A percentile compares a stretch with the other conserved stretches of the same genome.
Conservation (phyloP, 352 stramenopile genomes). For the Globisporangium recalcitrans region DNA sequence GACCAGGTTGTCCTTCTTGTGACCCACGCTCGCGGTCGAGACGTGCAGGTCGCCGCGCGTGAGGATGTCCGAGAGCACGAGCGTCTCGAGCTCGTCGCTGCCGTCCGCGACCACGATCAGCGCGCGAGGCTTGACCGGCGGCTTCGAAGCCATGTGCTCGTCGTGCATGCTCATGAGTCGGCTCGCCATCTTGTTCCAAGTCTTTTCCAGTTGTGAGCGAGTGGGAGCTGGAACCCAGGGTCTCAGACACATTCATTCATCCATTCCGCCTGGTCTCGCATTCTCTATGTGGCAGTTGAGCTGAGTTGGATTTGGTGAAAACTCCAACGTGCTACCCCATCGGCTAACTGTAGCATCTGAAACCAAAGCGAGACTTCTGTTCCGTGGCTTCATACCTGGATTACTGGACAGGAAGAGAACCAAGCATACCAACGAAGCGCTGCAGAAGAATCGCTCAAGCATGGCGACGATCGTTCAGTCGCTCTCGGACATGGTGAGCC, state of each 20-base stretch:
- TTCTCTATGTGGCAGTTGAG: not conserved
- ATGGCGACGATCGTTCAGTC: slow-evolving; percentile 50
- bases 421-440: not conserved
- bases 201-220: slow-evolving; percentile 9
- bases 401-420: not conserved
- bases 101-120: slow-evolving; percentile 58
- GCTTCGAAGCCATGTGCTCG: slow-evolving; percentile 9
- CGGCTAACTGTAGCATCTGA: not conserved
- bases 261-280: not conserved
- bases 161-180: slow-evolving; percentile 11
- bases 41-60: slow-evolving; percentile 55
- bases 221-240: not conserved
- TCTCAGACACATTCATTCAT: not conserved
- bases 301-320: not conserved
- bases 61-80: slow-evolving; percentile 62
- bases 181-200: slow-evolving; percentile 13
- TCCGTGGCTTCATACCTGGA: not conserved
- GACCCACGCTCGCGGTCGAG: slow-evolving; percentile 41
- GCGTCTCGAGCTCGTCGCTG: slow-evolving; percentile 60
- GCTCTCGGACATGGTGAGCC: slow-evolving; percentile 52
- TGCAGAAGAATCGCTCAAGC: not conserved
- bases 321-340: not conserved
- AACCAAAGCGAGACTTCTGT: not conserved
- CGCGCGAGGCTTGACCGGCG: slow-evolving; percentile 50
- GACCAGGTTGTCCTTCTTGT: slow-evolving; percentile 57